A percentile compares a stretch with the other conserved stretches of the same genome.
Evolutionary conservation across 495 filamentous ascomycete species (phyloP).

Genomic region (Podospora conica): DNA sequence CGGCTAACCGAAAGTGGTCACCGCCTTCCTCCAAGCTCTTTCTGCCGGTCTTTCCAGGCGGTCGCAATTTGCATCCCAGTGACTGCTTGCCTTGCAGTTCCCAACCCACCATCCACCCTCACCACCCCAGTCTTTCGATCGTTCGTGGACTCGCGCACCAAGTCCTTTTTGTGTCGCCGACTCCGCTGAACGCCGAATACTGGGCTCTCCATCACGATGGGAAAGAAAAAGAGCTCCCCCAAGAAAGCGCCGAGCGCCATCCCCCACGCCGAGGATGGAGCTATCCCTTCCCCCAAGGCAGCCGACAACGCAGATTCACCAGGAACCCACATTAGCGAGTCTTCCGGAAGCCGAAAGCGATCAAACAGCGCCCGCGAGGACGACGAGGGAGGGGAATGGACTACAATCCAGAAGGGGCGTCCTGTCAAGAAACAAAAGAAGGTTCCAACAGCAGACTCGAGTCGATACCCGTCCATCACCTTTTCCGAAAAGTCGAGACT

Average conservation of each 20-base stretch:
- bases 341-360: conserved; percentile 33
- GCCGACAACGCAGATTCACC: conserved; percentile 6
- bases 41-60: conserved; percentile 8
- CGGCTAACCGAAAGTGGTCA: background rate
- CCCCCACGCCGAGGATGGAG: background rate
- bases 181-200: background rate
- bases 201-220: conserved; percentile 12
- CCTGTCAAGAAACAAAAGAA: conserved; percentile 55
- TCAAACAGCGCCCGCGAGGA: conserved; percentile 33
- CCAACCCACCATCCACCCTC: background rate
- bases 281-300: background rate
- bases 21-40: background rate
- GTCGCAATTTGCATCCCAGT: background rate
- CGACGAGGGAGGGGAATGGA: conserved; percentile 42
- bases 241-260: conserved; percentile 6
- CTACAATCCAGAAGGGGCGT: conserved; percentile 43
- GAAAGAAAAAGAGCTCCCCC: conserved; percentile 22
- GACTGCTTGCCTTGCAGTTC: background rate
- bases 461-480: conserved; percentile 66
- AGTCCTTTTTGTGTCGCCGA: background rate
- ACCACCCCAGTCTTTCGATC: background rate
- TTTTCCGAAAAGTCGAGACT: conserved; percentile 62
- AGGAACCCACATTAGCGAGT: conserved; percentile 14
- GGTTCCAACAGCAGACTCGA: conserved; percentile 40
- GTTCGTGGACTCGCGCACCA: background rate